Percentiles rank a stretch among this genome's conserved stretches.
These are phyloP conservation scores for Colletotrichum sp. DNA, from an alignment of 2,329 filamentous ascomycete species.

Conservation along the genomic window DNA sequence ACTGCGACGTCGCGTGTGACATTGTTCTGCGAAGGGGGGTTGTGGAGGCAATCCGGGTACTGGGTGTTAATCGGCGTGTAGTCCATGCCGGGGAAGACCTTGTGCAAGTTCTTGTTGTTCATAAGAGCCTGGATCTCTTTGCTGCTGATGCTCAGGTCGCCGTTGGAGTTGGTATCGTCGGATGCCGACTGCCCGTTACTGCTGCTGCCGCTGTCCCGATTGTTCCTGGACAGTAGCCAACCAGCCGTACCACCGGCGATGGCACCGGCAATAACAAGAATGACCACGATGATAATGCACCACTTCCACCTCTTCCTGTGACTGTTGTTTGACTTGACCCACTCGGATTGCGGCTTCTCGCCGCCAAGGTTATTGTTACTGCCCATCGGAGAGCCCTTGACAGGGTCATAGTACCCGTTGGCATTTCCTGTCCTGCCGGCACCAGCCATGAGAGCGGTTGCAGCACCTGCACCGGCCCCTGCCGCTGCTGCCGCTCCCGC, in stretches of 20 bases:
- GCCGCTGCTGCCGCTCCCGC: constrained; percentile 49
- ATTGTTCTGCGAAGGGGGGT: constrained; percentile 90
- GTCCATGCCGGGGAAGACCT: constrained; percentile 93
- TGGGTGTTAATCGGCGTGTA: constrained; percentile 93
- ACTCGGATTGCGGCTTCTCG: constrained; percentile 74
- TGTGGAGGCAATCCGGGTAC: constrained; percentile 80
- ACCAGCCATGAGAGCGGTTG: constrained; percentile 31
- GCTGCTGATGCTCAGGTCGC: constrained; percentile 77
- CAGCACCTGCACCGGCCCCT: constrained; percentile 50
- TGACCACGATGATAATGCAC: constrained; percentile 69
- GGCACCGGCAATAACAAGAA: constrained; percentile 66
- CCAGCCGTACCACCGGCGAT: constrained; percentile 79
- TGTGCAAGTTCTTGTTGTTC: constrained; percentile 83
- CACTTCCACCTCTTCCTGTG: constrained; percentile 72
- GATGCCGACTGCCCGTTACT: constrained; percentile 54
- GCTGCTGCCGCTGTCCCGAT: constrained; percentile 31
- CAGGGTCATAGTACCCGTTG: constrained; percentile 62
- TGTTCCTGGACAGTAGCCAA: constrained; percentile 67
- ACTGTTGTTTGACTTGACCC: constrained; percentile 63
- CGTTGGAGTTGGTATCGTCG: constrained; percentile 66
- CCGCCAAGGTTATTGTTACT: background rate
- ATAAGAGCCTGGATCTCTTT: constrained; percentile 80
- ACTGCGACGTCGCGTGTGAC: constrained; percentile 90
- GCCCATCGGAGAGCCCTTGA: constrained; percentile 38
- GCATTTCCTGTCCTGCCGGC: constrained; percentile 33